Base-by-base conservation (phyloP, 768 basidiomycete species). In the Lyophyllum semitale region DNA sequence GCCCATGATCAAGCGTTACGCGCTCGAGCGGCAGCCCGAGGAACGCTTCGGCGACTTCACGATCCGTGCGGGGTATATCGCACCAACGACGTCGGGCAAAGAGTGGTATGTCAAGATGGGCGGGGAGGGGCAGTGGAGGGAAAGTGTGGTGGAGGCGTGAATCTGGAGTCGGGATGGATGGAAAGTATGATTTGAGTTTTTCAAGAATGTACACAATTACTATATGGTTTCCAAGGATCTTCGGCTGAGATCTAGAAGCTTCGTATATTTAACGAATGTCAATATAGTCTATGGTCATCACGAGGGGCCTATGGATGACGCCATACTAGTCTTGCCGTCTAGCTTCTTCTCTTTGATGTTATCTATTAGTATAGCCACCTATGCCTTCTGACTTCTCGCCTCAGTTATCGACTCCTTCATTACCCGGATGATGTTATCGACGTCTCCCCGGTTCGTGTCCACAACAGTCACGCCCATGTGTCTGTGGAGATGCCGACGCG, bases 41-140 rank as follows among this genome's bases (percentile, higher is more conserved):
- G 97, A 99, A 72, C 87, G 77, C 53, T 98, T 99, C 65, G 97
- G 97, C 29, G 97, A 98, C 71, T 99, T 91, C 69, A 92, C 93
- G 29, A 89, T 99, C 59, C 82, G 96, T 44, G 89, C 85, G 23
- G 94, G 95, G 41, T 94, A 95, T 65, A 94, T 98, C 60, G 81
- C 91, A 32, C 82, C 90, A 2, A 95, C 92, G 0, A 89, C 84
- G 1, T 82, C 87, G 33, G 95, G 95, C 17, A 90, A 81, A 63
- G 77, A 84, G 45, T 98, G 93, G 89, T 97, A 95, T 70, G 89
- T 93, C 43, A 75, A 82, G 17, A 83, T 87, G 76, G 92, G 92
- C 15, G 91, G 92, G 0, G 88, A 93, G 65, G 89, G 89, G 6
- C 71, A 79, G 56, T 71, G 87, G 53, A 63, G 62, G 51, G 74